Conservation (phyloP, 306 rosid species). For the Quercus rubra region DNA sequence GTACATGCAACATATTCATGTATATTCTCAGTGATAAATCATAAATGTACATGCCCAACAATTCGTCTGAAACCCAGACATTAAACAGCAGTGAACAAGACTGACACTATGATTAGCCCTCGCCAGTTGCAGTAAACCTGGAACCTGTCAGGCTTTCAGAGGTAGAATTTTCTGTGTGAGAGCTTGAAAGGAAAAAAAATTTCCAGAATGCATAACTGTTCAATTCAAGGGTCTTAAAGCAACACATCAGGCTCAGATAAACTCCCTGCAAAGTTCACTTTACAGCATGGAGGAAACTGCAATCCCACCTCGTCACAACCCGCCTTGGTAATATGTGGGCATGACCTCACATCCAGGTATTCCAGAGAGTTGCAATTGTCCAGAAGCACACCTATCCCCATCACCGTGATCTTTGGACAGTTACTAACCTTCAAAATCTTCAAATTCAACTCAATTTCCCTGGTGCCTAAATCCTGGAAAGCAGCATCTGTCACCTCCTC, state of each 20-base stretch:
- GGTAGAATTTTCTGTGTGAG: background rate
- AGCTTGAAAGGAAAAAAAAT: background rate
- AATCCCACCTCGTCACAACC: constrained; percentile 73
- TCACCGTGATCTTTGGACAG: constrained; percentile 80
- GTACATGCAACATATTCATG: constrained; percentile 15
- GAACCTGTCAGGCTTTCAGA: background rate
- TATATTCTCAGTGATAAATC: background rate
- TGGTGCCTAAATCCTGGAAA: constrained; percentile 49
- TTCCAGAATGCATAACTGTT: background rate
- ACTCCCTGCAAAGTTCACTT: constrained; percentile 74
- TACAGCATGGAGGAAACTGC: constrained; percentile 63
- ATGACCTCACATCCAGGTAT: constrained; percentile 85
- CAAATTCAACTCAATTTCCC: constrained; percentile 48
- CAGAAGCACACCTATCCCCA: constrained; percentile 60
- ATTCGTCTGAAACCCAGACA: background rate
- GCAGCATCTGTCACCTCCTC: constrained; percentile 89
- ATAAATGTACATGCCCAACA: constrained; percentile 3
- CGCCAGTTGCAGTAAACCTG: background rate
- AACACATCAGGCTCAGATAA: constrained; percentile 52
- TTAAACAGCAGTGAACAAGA: background rate
- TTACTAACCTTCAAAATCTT: constrained; percentile 74
- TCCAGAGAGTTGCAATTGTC: constrained; percentile 60
- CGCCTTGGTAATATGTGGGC: constrained; percentile 74
- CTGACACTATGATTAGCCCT: background rate
- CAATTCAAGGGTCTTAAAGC: constrained; percentile 32